These are phyloP conservation scores for Arctium minus DNA, from an alignment of 129 eudicot genomes.

Conservation along the genomic window DNA sequence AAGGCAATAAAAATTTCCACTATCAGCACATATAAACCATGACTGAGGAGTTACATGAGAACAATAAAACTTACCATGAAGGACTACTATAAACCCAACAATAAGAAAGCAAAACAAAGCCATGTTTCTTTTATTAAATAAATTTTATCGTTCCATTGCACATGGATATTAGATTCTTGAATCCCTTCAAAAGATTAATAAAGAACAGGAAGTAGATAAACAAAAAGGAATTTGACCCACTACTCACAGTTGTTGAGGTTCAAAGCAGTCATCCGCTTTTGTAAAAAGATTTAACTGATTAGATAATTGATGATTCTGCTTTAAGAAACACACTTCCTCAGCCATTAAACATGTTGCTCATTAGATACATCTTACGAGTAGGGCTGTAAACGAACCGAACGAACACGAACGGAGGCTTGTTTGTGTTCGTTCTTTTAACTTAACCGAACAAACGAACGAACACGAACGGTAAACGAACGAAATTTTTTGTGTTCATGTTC, in stretches of 20 bases:
- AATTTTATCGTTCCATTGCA: too few relatives aligned
- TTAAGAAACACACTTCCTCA: neutral
- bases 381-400: too few relatives aligned
- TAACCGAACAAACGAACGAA: too few relatives aligned
- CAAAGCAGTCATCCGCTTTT: neutral
- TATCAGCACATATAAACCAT: conserved; percentile 4
- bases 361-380: neutral
- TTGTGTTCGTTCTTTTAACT: too few relatives aligned
- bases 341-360: neutral
- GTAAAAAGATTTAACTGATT: neutral
- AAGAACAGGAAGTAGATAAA: neutral
- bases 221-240: neutral
- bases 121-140: neutral
- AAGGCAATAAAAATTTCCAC: neutral
- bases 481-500: too few relatives aligned
- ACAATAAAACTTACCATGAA: neutral
- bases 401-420: too few relatives aligned
- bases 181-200: neutral
- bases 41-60: neutral
- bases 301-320: neutral
- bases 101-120: neutral
- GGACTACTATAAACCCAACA: neutral
- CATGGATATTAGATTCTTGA: too few relatives aligned
- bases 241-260: neutral
- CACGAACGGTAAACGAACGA: too few relatives aligned